Conservation (phyloP, 345 rosid genomes). For the Fremontodendron californicum region DNA sequence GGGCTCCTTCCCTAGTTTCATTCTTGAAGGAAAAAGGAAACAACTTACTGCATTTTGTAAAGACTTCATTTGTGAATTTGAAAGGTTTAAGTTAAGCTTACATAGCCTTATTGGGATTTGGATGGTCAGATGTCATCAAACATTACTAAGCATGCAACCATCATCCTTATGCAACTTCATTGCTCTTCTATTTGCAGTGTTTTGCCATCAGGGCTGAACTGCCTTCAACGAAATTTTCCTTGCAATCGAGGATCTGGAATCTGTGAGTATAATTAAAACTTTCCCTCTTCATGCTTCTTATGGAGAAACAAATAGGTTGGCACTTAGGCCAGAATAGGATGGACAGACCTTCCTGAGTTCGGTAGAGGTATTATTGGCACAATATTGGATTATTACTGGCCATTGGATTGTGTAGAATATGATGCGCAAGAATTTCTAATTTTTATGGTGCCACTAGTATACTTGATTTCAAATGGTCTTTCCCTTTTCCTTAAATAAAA, state of each 20-base stretch:
- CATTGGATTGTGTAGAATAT: no score
- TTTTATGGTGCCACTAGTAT: neutral
- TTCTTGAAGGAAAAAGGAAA: neutral
- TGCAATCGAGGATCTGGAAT: slow-evolving; percentile 53
- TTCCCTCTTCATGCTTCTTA: neutral
- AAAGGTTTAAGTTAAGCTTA: neutral
- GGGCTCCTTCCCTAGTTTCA: neutral
- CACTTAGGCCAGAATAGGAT: neutral
- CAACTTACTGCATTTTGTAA: neutral
- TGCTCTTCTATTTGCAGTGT: slow-evolving; percentile 28
- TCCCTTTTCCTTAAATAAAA: neutral
- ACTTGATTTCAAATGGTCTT: neutral
- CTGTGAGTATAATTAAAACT: slow-evolving; percentile 41
- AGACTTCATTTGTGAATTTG: neutral
- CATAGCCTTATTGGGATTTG: neutral
- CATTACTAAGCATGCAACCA: neutral
- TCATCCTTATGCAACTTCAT: neutral
- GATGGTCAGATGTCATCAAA: neutral
- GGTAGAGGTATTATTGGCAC: neutral
- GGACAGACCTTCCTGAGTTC: neutral
- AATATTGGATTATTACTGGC: no score
- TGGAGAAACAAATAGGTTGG: neutral
- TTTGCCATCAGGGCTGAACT: slow-evolving; percentile 48
- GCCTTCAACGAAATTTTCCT: slow-evolving; percentile 64
- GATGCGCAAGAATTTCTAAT: no score